Evolutionary conservation across 2,329 filamentous ascomycete species (phyloP), one percentile per base, ranked within the genome.

Genomic region (Balansia obtecta): DNA sequence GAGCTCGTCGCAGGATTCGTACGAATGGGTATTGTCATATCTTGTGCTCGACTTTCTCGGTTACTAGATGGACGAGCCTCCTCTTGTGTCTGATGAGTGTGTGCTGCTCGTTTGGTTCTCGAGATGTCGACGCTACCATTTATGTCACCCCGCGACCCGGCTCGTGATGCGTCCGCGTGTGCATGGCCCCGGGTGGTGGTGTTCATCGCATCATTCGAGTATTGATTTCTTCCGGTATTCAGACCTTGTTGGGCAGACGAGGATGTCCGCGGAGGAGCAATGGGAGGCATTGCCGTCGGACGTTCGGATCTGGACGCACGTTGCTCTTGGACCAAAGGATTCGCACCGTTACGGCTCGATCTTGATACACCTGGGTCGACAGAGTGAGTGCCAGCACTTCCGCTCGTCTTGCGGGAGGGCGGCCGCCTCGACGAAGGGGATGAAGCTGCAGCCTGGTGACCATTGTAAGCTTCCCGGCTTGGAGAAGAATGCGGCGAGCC

Each of bases 231-330:
- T 50, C 74, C 68, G 30, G 74, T 68, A 56, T 61, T 68, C 15
- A 70, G 63, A 57, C 62, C 58, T 54, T 70, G 67, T 54, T 69
- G 66, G 56, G 81, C 85, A 42, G 88, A 93, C 43, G 88, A 93
- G 13, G 89, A 94, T 8, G 86, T 90, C 61, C 89, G 80, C 37
- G 87, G 86, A 45, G 86, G 89, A 27, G 51, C 51, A 58, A 87
- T 76, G 22, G 86, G 84, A 49, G 85, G 80, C 70, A 76, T 80
- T 67, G 73, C 78, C 68, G 69, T 77, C 69, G 73, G 71, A 60
- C 74, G 72, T 60, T 76, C 75, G 54, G 73, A 69, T 51, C 70
- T 60, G 18, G 71, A 59, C 30, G 69, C 65, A 39, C 71, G 64
- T 43, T 74, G 68, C 45, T 76, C 68, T 52, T 68, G 59, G 15